Conservation (phyloP, 768 basidiomycete species). For the Boletellus sp. region DNA sequence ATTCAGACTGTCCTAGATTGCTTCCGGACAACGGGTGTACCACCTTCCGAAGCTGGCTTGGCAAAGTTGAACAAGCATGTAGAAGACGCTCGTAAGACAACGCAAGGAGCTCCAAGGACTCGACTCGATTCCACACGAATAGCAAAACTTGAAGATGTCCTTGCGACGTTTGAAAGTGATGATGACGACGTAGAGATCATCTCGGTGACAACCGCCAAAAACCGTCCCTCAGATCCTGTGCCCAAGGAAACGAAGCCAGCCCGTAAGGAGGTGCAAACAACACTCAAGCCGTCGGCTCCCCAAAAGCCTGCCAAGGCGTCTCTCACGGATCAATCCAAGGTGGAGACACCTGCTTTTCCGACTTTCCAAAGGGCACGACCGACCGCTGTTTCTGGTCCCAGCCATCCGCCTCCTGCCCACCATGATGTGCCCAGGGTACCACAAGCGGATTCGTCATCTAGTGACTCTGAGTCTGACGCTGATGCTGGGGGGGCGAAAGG, state of each 20-base stretch:
- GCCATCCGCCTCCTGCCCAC: slow-evolving; percentile 24
- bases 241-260: slow-evolving; percentile 11
- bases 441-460: slow-evolving; percentile 34
- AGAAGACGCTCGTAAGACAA: slow-evolving; percentile 53
- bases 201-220: slow-evolving; percentile 31
- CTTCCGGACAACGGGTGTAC: slow-evolving; percentile 60
- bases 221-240: slow-evolving; percentile 9
- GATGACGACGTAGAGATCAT: slow-evolving; percentile 57
- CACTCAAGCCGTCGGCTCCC: slow-evolving; percentile 11
- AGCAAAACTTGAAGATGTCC: slow-evolving; percentile 59
- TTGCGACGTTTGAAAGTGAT: slow-evolving; percentile 64
- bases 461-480: slow-evolving; percentile 46
- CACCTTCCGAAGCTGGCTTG: slow-evolving; percentile 54
- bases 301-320: slow-evolving; percentile 13
- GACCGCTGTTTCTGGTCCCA: slow-evolving; percentile 30
- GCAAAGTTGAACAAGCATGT: slow-evolving; percentile 65
- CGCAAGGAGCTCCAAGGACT: slow-evolving; percentile 44
- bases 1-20: slow-evolving; percentile 75
- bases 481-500: slow-evolving; percentile 41
- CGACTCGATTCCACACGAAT: slow-evolving; percentile 55
- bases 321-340: slow-evolving; percentile 29
- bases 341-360: slow-evolving; percentile 39
- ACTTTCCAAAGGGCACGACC: slow-evolving; percentile 40
- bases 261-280: slow-evolving; percentile 22
- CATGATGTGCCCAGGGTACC: slow-evolving; percentile 6